phyloP scores from a whole-genome alignment of 768 basidiomycete species.

The Basidioascus undulatus region DNA sequence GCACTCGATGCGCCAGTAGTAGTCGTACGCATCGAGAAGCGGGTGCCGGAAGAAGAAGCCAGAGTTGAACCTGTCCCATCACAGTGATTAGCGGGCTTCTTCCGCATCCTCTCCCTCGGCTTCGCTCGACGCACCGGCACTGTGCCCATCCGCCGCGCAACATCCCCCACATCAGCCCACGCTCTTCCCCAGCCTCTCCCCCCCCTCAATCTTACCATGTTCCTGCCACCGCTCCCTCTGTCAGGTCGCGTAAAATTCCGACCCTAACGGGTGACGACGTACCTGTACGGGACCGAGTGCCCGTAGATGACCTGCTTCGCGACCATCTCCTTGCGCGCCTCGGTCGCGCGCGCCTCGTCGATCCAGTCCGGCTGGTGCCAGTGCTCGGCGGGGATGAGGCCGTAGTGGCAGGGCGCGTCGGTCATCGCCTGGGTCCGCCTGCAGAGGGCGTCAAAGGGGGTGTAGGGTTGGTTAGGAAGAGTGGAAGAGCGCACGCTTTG shows the following conservation, averaged over 20 bases:
- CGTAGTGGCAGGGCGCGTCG: constrained; percentile 37
- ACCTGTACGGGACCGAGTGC: constrained; percentile 26
- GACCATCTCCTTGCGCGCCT: constrained; percentile 34
- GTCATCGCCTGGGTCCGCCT: constrained; percentile 30
- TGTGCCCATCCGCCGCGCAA: too few relatives aligned
- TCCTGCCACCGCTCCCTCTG: neutral
- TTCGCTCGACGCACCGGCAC: too few relatives aligned
- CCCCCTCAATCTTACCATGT: neutral
- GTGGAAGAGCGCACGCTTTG: constrained; percentile 18
- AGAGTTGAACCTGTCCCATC: neutral
- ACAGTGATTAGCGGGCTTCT: neutral
- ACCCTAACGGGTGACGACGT: constrained; percentile 39
- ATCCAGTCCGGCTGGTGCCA: constrained; percentile 60
- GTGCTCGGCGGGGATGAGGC: constrained; percentile 31
- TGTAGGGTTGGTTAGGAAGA: neutral
- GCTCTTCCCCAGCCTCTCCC: too few relatives aligned
- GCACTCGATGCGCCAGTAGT: constrained; percentile 73
- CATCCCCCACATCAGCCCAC: too few relatives aligned
- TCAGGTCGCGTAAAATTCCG: constrained; percentile 3
- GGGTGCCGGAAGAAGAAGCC: constrained; percentile 69
- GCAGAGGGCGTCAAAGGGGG: constrained; percentile 13
- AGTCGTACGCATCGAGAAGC: constrained; percentile 44
- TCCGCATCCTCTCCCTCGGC: too few relatives aligned
- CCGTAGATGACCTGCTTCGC: constrained; percentile 33
- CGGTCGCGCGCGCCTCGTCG: constrained; percentile 39